A percentile compares a stretch with the other conserved stretches of the same genome.
phyloP scores from a whole-genome alignment of 352 stramenopile species.

The Globisporangium nodosum region DNA sequence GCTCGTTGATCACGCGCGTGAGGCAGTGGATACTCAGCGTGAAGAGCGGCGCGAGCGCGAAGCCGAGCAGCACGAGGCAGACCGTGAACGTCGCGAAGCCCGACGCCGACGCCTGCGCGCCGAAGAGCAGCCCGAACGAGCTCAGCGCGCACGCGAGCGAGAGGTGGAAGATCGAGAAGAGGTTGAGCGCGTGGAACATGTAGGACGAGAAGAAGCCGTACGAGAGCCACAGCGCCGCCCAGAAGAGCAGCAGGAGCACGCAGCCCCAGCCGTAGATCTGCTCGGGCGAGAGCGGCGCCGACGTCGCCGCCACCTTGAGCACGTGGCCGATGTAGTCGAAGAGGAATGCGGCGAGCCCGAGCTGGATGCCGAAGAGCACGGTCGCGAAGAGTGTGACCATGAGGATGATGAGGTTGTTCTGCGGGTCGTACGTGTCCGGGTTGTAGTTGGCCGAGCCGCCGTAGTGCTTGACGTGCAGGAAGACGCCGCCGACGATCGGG shows the following conservation, averaged over 20 bases:
- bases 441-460: slow-evolving; percentile 67
- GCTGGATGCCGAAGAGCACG: slow-evolving; percentile 68
- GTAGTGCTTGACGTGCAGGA: slow-evolving; percentile 75
- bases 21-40: slow-evolving; percentile 80
- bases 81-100: slow-evolving; percentile 46
- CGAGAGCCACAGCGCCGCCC: slow-evolving; percentile 59
- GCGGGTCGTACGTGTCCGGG: slow-evolving; percentile 74
- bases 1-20: slow-evolving; percentile 77
- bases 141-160: slow-evolving; percentile 56
- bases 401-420: slow-evolving; percentile 83
- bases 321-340: slow-evolving; percentile 77
- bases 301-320: slow-evolving; percentile 20
- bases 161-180: slow-evolving; percentile 73
- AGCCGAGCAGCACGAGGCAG: slow-evolving; percentile 56
- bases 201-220: slow-evolving; percentile 73
- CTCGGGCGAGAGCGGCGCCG: slow-evolving; percentile 14
- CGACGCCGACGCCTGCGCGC: slow-evolving; percentile 22
- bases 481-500: slow-evolving; percentile 77
- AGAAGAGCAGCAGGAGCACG: slow-evolving; percentile 70
- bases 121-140: slow-evolving; percentile 67
- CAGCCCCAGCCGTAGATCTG: slow-evolving; percentile 50
- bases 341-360: slow-evolving; percentile 71
- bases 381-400: slow-evolving; percentile 79
- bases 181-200: slow-evolving; percentile 71
- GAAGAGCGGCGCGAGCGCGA: slow-evolving; percentile 69